Evolutionary conservation across 805 yeast species (phyloP), one percentile per base, ranked within the genome.

Genomic region (Saccharomycopsis olivae): DNA sequence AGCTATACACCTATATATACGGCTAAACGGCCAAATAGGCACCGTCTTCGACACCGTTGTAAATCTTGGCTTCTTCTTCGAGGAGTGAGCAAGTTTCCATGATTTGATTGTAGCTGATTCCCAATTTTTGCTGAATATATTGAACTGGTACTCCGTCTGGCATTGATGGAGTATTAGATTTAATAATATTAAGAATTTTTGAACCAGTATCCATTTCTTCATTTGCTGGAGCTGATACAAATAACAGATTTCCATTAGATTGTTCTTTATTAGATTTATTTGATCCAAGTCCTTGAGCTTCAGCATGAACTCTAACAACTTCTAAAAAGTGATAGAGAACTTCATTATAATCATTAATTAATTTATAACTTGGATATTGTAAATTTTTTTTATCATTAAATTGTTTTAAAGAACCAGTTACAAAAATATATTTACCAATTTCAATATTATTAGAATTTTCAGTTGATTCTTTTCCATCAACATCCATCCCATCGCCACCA

Each of bases 91-190:
- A 73, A 47, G 65, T 64, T 20, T 61, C 57, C 46, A 62, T 60
- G 16, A 71, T 78, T 23, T 66, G 69, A 18, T 67, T 72, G 39
- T 63, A 68, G 28, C 69, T 51, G 6, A 78, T 43, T 37, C 64
- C 66, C 52, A 81, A 61, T 24, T 67, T 64, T 51, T 76, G 82
- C 11, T 77, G 66, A 43, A 82, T 71, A 46, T 73, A 64, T 41
- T 68, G 71, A 10, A 74, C 62, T 17, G 84, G 86, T n/a, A 81
- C 86, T 49, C 89, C 89, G 54, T 81, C 87, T 34, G 67, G 71
- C 82, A 76, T 79, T 37, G 68, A 61, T 46, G 66, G 62, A 40
- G 78, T 58, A 53, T 70, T 62, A 44, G 69, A 66, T 50, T 65
- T 58, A 44, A 76, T 62, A 37, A 72, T 66, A 16, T 66, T 63